Percentiles rank a stretch among this genome's conserved stretches.
Evolutionary conservation across 2,329 filamentous ascomycete species (phyloP).

Genomic region (Neoarthrinium moseri): DNA sequence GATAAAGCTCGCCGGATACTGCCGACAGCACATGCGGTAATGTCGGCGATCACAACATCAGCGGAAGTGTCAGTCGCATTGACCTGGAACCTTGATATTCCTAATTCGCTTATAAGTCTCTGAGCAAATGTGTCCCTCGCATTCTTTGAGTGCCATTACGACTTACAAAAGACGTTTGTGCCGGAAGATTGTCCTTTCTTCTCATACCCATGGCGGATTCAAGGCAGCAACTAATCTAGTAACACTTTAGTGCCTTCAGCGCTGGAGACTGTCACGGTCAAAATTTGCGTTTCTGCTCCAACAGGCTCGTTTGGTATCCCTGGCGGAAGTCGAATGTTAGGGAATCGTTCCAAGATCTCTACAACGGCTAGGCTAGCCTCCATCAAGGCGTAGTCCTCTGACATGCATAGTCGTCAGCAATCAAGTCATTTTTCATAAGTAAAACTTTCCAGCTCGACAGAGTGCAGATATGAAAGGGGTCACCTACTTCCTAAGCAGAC

Average conservation of each 20-base stretch:
- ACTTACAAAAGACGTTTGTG: too few species aligned
- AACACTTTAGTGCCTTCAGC: conserved; percentile 8
- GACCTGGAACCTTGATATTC: too few species aligned
- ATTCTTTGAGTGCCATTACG: too few species aligned
- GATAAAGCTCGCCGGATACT: too few species aligned
- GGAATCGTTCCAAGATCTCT: conserved; percentile 19
- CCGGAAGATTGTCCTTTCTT: too few species aligned
- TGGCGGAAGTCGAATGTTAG: conserved; percentile 16
- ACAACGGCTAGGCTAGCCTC: conserved; percentile 20
- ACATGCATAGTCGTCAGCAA: too few species aligned
- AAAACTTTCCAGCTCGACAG: background rate
- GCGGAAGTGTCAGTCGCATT: too few species aligned
- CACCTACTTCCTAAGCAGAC: conserved; percentile 17
- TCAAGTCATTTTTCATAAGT: too few species aligned
- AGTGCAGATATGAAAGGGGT: background rate
- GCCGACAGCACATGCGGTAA: too few species aligned
- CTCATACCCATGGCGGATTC: background rate
- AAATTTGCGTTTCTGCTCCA: conserved; percentile 20
- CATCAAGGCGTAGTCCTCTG: conserved; percentile 23
- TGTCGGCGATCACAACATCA: too few species aligned
- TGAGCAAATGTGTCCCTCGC: too few species aligned
- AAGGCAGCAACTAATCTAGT: background rate
- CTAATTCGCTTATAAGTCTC: too few species aligned
- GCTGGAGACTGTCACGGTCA: conserved; percentile 17
- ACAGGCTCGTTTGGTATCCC: conserved; percentile 17